A percentile compares a stretch with the other conserved stretches of the same genome.
Evolutionary conservation across 1,139 yeast genomes (phyloP).

Genomic region (Scheffersomyces insectosa): DNA sequence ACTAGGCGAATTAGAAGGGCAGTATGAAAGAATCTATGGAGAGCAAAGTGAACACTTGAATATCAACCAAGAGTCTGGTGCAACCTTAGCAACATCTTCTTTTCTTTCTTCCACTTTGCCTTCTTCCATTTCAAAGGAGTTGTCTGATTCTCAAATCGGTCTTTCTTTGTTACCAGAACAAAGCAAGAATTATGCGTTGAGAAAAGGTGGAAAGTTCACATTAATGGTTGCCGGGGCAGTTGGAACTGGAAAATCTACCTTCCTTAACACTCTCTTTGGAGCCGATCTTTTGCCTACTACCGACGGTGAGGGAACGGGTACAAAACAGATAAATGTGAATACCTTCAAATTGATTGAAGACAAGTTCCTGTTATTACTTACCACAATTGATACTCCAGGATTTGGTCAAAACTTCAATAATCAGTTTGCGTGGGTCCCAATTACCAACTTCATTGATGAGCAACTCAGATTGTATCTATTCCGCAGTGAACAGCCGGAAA

Average conservation of each 20-base stretch:
- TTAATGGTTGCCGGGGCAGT: slow-evolving; percentile 75
- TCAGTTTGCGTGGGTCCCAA: slow-evolving; percentile 57
- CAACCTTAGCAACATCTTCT: not conserved
- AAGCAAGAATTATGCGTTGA: slow-evolving; percentile 16
- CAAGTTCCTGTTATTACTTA: slow-evolving; percentile 15
- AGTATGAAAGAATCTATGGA: too few relatives aligned
- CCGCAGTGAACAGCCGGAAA: slow-evolving; percentile 56
- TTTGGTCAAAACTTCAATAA: slow-evolving; percentile 46
- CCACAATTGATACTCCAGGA: slow-evolving; percentile 46
- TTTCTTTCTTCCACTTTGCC: slow-evolving; percentile 1
- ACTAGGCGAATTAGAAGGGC: too few relatives aligned
- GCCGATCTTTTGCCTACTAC: slow-evolving; percentile 6
- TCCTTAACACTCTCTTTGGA: slow-evolving; percentile 52
- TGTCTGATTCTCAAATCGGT: slow-evolving; percentile 17
- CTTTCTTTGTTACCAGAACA: slow-evolving; percentile 29
- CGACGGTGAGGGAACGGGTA: not conserved
- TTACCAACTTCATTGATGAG: slow-evolving; percentile 58
- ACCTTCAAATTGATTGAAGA: slow-evolving; percentile 12
- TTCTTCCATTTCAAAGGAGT: not conserved
- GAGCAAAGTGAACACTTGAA: too few relatives aligned
- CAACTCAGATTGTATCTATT: slow-evolving; percentile 18
- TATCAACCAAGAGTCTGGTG: not conserved
- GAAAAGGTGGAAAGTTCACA: slow-evolving; percentile 46
- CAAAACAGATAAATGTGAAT: slow-evolving; percentile 4
- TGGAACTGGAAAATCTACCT: slow-evolving; percentile 83